Conservation (phyloP, 192 early-diverging fungal species). For the Backusella australiensis region DNA sequence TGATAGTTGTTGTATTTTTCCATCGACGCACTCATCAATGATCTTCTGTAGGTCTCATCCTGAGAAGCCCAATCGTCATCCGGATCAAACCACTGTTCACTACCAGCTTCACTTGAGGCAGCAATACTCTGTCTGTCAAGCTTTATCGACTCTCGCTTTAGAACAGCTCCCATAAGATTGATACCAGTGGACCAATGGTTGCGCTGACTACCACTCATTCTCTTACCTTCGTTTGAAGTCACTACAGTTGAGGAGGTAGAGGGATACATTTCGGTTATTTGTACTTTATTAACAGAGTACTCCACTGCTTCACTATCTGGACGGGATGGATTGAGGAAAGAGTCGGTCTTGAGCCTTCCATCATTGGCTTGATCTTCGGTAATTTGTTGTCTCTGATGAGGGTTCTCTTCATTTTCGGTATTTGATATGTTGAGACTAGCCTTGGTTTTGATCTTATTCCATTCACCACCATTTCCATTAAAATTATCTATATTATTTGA, state of each 20-base stretch:
- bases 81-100: slow-evolving; percentile 26
- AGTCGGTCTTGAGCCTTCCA: neutral
- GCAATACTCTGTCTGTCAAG: slow-evolving; percentile 10
- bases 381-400: neutral
- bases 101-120: slow-evolving; percentile 12
- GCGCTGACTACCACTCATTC: slow-evolving; percentile 16
- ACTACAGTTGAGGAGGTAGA: neutral
- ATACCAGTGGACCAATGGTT: slow-evolving; percentile 16
- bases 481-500: neutral
- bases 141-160: slow-evolving; percentile 1
- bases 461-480: neutral
- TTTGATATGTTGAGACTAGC: neutral
- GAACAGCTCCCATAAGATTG: slow-evolving; percentile 1
- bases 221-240: neutral
- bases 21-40: neutral
- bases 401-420: neutral
- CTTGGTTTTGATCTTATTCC: neutral
- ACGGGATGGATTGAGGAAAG: neutral
- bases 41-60: neutral
- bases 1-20: neutral
- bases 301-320: neutral
- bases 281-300: neutral
- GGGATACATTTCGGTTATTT: slow-evolving; percentile 1
- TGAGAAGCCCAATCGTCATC: slow-evolving; percentile 17
- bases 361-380: neutral